Percentiles rank a stretch among this genome's conserved stretches.
phyloP scores from a whole-genome alignment of 148 eudicot species.

The Cornus florida region DNA sequence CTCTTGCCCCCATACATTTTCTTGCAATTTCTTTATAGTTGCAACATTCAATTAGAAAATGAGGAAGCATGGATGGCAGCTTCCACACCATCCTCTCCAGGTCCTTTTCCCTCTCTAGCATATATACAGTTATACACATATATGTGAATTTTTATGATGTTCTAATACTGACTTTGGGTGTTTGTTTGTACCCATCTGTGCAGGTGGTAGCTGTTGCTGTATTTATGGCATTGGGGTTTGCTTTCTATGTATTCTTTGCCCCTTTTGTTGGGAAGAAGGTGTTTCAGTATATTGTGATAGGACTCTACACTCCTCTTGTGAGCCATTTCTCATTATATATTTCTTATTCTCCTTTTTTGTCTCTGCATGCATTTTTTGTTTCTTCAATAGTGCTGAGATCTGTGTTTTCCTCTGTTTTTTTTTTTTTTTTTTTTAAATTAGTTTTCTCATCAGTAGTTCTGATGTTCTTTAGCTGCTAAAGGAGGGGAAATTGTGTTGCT shows the following conservation, averaged over 20 bases:
- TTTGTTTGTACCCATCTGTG: conserved; percentile 18
- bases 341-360: not conserved
- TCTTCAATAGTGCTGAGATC: conserved; percentile 46
- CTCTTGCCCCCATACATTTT: too few relatives aligned
- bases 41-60: conserved; percentile 32
- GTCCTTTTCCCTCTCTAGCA: conserved; percentile 24
- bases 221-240: conserved; percentile 91
- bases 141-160: not conserved
- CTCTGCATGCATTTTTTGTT: conserved; percentile 5
- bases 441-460: too few relatives aligned
- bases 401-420: conserved; percentile 31
- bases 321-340: conserved; percentile 27
- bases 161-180: conserved; percentile 5
- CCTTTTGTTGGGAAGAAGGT: conserved; percentile 90
- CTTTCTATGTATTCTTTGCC: conserved; percentile 91
- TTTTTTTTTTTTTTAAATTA: not conserved
- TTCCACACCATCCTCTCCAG: conserved; percentile 96
- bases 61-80: conserved; percentile 99
- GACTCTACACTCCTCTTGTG: conserved; percentile 91
- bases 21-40: conserved; percentile 1
- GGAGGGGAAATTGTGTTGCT: conserved; percentile 25
- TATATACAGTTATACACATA: not conserved
- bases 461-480: too few relatives aligned
- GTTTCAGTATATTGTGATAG: conserved; percentile 77
- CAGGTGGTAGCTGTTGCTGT: conserved; percentile 96